phyloP scores from a whole-genome alignment of 805 yeast species.

The Hanseniaspora thailandica region DNA sequence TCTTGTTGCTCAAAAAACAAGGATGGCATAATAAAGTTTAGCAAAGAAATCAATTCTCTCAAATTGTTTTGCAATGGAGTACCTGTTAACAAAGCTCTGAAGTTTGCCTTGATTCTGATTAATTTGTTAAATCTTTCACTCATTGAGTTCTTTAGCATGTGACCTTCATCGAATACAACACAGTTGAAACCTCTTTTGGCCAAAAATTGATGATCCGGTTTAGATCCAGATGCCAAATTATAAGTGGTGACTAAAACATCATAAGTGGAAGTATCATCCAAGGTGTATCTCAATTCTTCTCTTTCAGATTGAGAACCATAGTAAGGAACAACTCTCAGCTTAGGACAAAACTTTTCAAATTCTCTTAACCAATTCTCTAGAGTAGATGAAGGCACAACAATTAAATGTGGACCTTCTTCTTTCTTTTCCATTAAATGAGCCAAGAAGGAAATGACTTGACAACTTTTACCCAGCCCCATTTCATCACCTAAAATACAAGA shows the following conservation, averaged over 20 bases:
- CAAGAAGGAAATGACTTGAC: conserved; percentile 87
- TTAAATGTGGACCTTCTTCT: conserved; percentile 69
- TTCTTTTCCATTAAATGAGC: conserved; percentile 63
- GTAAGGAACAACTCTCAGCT: conserved; percentile 73
- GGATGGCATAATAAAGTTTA: conserved; percentile 81
- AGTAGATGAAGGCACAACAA: conserved; percentile 93
- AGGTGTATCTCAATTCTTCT: conserved; percentile 63
- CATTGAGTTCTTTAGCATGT: conserved; percentile 80
- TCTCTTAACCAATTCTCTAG: conserved; percentile 96
- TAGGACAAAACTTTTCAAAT: conserved; percentile 78
- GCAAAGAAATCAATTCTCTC: conserved; percentile 75
- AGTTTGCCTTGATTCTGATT: conserved; percentile 73
- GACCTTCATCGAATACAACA: conserved; percentile 95
- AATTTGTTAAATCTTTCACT: conserved; percentile 79
- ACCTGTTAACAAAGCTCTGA: conserved; percentile 82
- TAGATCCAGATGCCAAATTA: conserved; percentile 77
- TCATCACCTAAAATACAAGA: conserved; percentile 96
- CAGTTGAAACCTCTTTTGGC: conserved; percentile 67
- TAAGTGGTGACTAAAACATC: conserved; percentile 94
- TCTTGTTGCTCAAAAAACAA: conserved; percentile 72
- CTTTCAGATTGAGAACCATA: conserved; percentile 83
- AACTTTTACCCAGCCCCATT: conserved; percentile 96
- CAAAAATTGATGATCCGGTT: conserved; percentile 69
- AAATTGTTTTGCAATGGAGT: conserved; percentile 93
- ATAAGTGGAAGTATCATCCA: conserved; percentile 44